These are phyloP conservation scores for Datura wrightii DNA, from an alignment of 257 asterid genomes.

Conservation along the genomic window DNA sequence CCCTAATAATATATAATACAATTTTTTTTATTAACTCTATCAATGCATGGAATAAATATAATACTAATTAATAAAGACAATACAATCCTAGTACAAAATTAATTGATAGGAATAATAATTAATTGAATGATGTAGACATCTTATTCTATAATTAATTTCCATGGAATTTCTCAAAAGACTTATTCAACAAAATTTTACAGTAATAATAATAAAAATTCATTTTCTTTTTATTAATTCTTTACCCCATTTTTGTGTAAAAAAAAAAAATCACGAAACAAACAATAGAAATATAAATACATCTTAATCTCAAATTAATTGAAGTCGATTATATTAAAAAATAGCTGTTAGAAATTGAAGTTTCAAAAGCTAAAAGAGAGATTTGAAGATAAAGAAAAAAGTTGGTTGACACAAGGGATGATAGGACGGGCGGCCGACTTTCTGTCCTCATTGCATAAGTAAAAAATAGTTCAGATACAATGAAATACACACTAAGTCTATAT, in stretches of 20 bases:
- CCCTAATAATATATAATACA: neutral
- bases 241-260: too few species aligned
- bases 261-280: neutral
- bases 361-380: too few species aligned
- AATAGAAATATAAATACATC: neutral
- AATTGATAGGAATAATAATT: neutral
- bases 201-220: neutral
- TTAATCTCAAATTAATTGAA: neutral
- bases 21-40: too few species aligned
- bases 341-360: too few species aligned
- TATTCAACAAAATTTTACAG: neutral
- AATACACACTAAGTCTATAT: too few species aligned
- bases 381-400: too few species aligned
- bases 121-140: neutral
- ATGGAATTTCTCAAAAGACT: neutral
- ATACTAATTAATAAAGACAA: neutral
- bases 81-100: neutral
- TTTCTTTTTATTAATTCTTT: neutral
- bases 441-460: too few species aligned
- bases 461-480: too few species aligned
- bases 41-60: too few species aligned
- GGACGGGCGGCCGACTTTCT: too few species aligned
- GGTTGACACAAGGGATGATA: too few species aligned
- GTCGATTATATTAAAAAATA: too few species aligned
- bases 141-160: neutral